phyloP scores from a whole-genome alignment of 2,329 filamentous ascomycete species.

The Colletotrichum eleusines region DNA sequence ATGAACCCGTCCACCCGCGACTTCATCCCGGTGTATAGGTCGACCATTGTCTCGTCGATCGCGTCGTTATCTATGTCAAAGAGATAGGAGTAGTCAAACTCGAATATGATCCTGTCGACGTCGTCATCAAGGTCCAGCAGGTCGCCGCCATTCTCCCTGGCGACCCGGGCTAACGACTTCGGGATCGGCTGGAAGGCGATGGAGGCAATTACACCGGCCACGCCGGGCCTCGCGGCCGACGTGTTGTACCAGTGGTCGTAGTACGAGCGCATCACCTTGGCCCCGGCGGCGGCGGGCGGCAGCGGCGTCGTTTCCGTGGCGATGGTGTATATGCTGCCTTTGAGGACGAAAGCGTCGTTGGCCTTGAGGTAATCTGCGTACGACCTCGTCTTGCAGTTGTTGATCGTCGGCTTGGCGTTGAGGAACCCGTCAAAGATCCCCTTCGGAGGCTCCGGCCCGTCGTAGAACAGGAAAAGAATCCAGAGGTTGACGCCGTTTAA shows the following conservation, averaged over 20 bases:
- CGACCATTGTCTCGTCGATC: constrained; percentile 52
- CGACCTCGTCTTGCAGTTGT: constrained; percentile 60
- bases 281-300: constrained; percentile 46
- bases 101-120: constrained; percentile 56
- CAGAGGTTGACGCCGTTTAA: constrained; percentile 63
- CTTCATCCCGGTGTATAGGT: constrained; percentile 51
- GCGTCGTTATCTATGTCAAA: constrained; percentile 46
- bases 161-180: constrained; percentile 49
- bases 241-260: constrained; percentile 52
- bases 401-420: constrained; percentile 55
- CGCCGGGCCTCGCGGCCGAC: constrained; percentile 41
- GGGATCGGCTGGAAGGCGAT: constrained; percentile 56
- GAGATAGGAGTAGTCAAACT: constrained; percentile 58
- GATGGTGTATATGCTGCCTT: constrained; percentile 53
- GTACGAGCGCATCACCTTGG: constrained; percentile 48
- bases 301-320: constrained; percentile 54
- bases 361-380: constrained; percentile 60
- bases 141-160: constrained; percentile 52
- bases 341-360: constrained; percentile 53
- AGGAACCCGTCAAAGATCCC: constrained; percentile 70
- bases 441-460: constrained; percentile 64
- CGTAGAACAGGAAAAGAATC: constrained; percentile 73
- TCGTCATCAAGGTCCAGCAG: constrained; percentile 55
- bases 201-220: constrained; percentile 45
- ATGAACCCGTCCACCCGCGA: constrained; percentile 49